These are phyloP conservation scores for Claviceps purpurea DNA, from an alignment of 2,329 filamentous ascomycete species.

Conservation along the genomic window DNA sequence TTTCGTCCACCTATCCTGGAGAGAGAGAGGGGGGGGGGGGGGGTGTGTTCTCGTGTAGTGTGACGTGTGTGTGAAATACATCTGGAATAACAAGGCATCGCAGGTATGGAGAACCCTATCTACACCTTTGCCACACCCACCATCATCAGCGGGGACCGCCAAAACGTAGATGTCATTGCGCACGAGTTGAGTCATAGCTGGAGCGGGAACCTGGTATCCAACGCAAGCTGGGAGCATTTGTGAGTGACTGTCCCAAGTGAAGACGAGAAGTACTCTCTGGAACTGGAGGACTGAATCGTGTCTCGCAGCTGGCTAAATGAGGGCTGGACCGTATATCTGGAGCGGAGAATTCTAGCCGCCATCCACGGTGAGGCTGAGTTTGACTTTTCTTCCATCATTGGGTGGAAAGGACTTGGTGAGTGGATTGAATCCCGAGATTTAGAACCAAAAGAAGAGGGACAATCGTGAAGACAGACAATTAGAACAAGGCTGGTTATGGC, in stretches of 20 bases:
- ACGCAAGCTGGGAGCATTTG: conserved; percentile 72
- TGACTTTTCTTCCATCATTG: conserved; percentile 90
- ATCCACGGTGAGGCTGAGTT: conserved; percentile 76
- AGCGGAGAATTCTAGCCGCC: conserved; percentile 65
- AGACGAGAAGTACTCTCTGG: neutral
- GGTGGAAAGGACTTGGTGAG: conserved; percentile 71
- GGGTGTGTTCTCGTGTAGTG: too few relatives aligned
- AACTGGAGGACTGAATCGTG: neutral
- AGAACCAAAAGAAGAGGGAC: neutral
- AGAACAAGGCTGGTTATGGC: neutral
- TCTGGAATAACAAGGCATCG: neutral
- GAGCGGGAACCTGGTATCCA: conserved; percentile 77
- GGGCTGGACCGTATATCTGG: conserved; percentile 91
- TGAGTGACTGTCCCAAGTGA: conserved; percentile 22
- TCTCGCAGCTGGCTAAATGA: conserved; percentile 49
- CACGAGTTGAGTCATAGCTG: conserved; percentile 69
- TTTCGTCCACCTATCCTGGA: neutral
- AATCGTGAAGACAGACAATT: neutral
- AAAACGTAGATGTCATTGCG: conserved; percentile 93
- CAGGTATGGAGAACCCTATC: conserved; percentile 79
- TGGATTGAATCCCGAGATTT: neutral
- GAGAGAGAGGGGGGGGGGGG: too few relatives aligned
- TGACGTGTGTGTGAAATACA: neutral
- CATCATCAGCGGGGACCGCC: conserved; percentile 77
- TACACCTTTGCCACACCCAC: conserved; percentile 94